Base-by-base conservation (phyloP, 768 basidiomycete genomes). In the Trametes cingulata region DNA sequence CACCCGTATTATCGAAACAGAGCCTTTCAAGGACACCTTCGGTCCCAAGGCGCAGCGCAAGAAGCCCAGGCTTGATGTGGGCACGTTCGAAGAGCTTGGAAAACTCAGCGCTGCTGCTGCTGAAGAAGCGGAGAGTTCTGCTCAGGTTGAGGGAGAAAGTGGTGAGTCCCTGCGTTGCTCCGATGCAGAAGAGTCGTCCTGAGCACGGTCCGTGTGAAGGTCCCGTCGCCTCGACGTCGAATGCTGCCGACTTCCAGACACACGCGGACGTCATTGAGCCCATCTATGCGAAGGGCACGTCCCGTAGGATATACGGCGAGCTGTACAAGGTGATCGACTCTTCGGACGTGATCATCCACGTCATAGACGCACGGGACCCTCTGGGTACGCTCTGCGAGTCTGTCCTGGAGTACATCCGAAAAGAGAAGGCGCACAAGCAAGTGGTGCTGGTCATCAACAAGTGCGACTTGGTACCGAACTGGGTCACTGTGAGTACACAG, bases 271-370 rank as follows among this genome's bases (percentile, higher is more conserved):
- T 84, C 67, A 86, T 88, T 67, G 95, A 96, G 67, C 93, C 95
- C 10, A 93, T 96, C 58, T 97, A 94, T 69, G 85, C 89, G 51
- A 98, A 98, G 74, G 96, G 96, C 37, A 98, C 95, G 1, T 96
- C 94, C 12, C 82, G 90, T 36, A 87, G 96, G 20, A 99, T 99
- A 61, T 98, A 97, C 75, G 95, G 95, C 60, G 96, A 99, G 73
- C 79, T 98, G 7, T 98, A 99, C 83, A 99, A 99, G 74, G 96
- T 99, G 65, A 94, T 99, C 70, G 97, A 99, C 73, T 99, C 96
- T 2, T 96, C 94, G 7, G 96, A 99, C 70, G 93, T 98, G 41
- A 83, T 99, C 58, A 82, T 99, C 35, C 96, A 99, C 71, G 85
- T 99, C 51, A 78, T 99, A 61, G 96, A 99, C 74, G 95, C 96